Evolutionary conservation across 306 rosid species (phyloP).

Genomic region (Trifolium dubium): DNA sequence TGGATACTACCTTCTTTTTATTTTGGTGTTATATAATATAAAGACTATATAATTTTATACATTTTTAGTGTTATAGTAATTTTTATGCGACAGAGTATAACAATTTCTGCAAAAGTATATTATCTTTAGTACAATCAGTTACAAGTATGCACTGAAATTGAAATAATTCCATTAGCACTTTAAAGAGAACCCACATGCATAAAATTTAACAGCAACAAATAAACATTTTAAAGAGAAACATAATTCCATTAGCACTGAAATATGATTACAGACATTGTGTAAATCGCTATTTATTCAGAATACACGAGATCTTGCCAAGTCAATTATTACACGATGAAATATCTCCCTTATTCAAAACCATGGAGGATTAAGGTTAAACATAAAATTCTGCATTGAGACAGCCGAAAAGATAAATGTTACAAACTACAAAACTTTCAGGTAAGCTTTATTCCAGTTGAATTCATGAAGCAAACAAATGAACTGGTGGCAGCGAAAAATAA

Average conservation of each 20-base stretch:
- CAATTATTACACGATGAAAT: conserved; percentile 7
- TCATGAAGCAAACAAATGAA: conserved; percentile 22
- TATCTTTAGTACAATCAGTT: too few species aligned
- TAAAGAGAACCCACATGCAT: background rate
- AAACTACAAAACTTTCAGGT: conserved; percentile 16
- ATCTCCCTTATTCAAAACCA: conserved; percentile 28
- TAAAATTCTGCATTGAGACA: conserved; percentile 10
- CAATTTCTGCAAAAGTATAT: too few species aligned
- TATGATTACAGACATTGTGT: conserved; percentile 20
- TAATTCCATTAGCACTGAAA: background rate
- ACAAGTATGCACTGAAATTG: too few species aligned
- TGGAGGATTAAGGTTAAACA: conserved; percentile 5
- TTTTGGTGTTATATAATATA: too few species aligned
- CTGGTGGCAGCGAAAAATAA: conserved; percentile 6
- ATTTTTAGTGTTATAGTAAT: too few species aligned
- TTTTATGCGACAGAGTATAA: too few species aligned
- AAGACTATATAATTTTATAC: too few species aligned
- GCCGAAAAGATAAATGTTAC: background rate
- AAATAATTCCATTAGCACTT: too few species aligned
- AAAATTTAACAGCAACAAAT: conserved; percentile 11
- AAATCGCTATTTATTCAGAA: conserved; percentile 20
- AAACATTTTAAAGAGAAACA: conserved; percentile 22
- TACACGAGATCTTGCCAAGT: conserved; percentile 9
- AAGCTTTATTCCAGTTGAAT: conserved; percentile 18
- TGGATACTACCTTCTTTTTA: too few species aligned